phyloP scores from a whole-genome alignment of 228 moss, liverwort and hornwort species.

The Sphagnum magellanicum region DNA sequence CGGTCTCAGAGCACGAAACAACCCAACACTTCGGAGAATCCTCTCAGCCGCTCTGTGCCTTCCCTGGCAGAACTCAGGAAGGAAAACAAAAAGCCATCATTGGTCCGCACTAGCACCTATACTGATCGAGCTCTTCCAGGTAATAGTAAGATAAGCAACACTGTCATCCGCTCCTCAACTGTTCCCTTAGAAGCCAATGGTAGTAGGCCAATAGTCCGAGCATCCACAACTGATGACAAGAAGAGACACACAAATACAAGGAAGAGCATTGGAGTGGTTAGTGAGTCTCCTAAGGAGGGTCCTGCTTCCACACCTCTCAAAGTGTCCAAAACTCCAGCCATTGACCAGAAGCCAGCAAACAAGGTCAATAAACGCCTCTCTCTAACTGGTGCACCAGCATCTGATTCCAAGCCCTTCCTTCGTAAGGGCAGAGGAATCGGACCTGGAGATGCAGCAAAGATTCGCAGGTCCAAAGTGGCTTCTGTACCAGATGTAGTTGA shows the following conservation, averaged over 20 bases:
- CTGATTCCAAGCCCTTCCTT: slow-evolving; percentile 86
- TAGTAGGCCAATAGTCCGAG: slow-evolving; percentile 29
- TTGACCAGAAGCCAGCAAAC: slow-evolving; percentile 26
- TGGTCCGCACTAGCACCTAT: slow-evolving; percentile 44
- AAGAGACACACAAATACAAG: slow-evolving; percentile 47
- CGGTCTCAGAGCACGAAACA: slow-evolving; percentile 26
- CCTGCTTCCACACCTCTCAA: slow-evolving; percentile 35
- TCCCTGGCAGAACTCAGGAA: slow-evolving; percentile 81
- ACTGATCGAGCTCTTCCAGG: slow-evolving; percentile 30
- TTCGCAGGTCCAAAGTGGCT: slow-evolving; percentile 64
- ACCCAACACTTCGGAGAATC: slow-evolving; percentile 55
- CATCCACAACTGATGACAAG: slow-evolving; percentile 54
- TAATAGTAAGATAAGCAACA: slow-evolving; percentile 24
- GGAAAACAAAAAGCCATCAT: slow-evolving; percentile 81
- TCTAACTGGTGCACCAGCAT: slow-evolving; percentile 22
- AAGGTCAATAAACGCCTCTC: slow-evolving; percentile 37
- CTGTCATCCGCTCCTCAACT: slow-evolving; percentile 43
- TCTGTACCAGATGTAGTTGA: slow-evolving; percentile 28
- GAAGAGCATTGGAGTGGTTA: slow-evolving; percentile 35
- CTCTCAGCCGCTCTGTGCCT: slow-evolving; percentile 80
- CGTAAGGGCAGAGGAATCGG: slow-evolving; percentile 92
- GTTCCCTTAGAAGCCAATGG: slow-evolving; percentile 62
- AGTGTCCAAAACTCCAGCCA: slow-evolving; percentile 25
- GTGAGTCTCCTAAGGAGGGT: slow-evolving; percentile 30
- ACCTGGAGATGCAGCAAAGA: slow-evolving; percentile 74